Evolutionary conservation across 352 stramenopile genomes (phyloP), one percentile per base, ranked within the genome.

Genomic region (Pythium folliculosum): DNA sequence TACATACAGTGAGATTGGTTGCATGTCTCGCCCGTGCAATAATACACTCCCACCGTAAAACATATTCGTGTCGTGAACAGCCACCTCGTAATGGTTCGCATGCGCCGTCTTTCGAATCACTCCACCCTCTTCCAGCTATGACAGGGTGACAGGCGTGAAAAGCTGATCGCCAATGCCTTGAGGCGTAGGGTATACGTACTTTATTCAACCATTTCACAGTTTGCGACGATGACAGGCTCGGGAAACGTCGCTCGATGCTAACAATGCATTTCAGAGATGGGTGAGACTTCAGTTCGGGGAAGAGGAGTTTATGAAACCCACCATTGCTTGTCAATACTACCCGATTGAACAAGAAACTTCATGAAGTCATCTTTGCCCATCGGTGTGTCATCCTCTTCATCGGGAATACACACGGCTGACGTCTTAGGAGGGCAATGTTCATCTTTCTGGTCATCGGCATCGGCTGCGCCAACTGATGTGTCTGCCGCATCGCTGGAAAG

Each of bases 31-130:
- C 2, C 27, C 27, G 17, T 16, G 14, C 13, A 21, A 47, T 1
- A 47, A 2, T 47, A n/a, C 40, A 19, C 25, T 38, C 66, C 27
- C 27, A 80, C 73, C 56, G 21, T 73, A 22, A 51, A 70, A 78
- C 10, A 63, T 37, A 2, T 60, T 27, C n/a, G 38, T 54, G 37
- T 75, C 59, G 38, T 77, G 55, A 25, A 68, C 69, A 3, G 44
- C 32, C 27, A 79, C 75, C 4, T 50, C 38, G 30, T 63, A 77
- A 14, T 40, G 19, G 21, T 62, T 66, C 13, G 13, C 23, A 23
- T 45, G 17, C 64, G 23, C 17, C 19, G 61, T 44, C 32, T 59
- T 23, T 25, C 50, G 48, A 60, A 72, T 21, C n/a, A 75, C 30
- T 14, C 49, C 57, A 52, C 16, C 23, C 5, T 62, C 22, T 62